Conservation (phyloP, 2,329 filamentous ascomycete genomes). For the Basipetospora sp. region DNA sequence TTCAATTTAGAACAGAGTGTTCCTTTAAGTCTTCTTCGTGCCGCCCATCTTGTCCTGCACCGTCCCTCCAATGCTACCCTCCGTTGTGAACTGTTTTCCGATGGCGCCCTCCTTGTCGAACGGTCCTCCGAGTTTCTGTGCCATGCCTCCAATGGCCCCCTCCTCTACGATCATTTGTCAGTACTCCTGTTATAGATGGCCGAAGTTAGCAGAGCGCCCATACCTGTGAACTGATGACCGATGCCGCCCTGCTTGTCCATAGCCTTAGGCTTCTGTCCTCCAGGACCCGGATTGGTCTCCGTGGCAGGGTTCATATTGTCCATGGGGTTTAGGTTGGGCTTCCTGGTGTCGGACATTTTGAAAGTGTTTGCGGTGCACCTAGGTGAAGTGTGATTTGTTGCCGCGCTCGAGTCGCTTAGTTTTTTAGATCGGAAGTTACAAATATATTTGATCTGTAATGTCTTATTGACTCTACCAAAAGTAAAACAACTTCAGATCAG, state of each 20-base stretch:
- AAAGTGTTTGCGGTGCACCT: too few relatives aligned
- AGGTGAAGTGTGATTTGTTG: too few relatives aligned
- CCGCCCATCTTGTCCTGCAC: slow-evolving; percentile 33
- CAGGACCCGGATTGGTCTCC: too few relatives aligned
- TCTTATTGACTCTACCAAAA: too few relatives aligned
- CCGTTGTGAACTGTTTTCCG: slow-evolving; percentile 39
- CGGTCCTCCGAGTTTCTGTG: slow-evolving; percentile 34
- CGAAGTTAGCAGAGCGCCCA: slow-evolving; percentile 1
- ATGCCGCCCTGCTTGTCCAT: slow-evolving; percentile 36
- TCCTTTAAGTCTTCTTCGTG: slow-evolving; percentile 14
- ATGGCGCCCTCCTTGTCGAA: slow-evolving; percentile 36
- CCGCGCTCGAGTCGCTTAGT: too few relatives aligned
- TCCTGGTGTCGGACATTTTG: too few relatives aligned
- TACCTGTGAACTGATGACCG: slow-evolving; percentile 41
- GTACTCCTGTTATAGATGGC: neutral
- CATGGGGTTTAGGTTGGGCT: too few relatives aligned
- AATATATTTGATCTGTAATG: too few relatives aligned
- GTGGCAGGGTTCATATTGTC: too few relatives aligned
- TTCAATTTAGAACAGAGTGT: too few relatives aligned
- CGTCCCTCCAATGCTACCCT: slow-evolving; percentile 36
- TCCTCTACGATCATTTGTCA: slow-evolving; percentile 17
- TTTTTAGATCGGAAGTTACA: too few relatives aligned
- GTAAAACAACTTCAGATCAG: too few relatives aligned
- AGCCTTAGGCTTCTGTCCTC: slow-evolving; percentile 19
- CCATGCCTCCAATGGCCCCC: slow-evolving; percentile 34